A percentile compares a stretch with the other conserved stretches of the same genome.
These are phyloP conservation scores for Limtongia smithiae DNA, from an alignment of 805 yeast genomes.

Conservation along the genomic window DNA sequence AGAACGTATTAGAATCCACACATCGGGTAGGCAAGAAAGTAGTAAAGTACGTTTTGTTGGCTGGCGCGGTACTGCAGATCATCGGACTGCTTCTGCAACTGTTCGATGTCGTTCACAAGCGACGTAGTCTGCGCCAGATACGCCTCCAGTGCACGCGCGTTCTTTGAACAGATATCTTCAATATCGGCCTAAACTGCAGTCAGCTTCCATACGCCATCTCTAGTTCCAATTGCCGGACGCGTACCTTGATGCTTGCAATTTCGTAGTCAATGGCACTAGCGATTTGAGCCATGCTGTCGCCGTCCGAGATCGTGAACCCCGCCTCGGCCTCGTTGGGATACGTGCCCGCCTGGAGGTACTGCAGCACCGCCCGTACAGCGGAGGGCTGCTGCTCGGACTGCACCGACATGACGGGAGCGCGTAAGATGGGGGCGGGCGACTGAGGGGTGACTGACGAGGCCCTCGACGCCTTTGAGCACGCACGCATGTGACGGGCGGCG, in stretches of 20 bases:
- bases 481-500: too few species aligned
- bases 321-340: constrained; percentile 23
- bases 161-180: constrained; percentile 11
- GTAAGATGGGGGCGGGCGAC: too few species aligned
- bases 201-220: too few species aligned
- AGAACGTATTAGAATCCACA: too few species aligned
- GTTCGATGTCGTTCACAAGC: constrained; percentile 6
- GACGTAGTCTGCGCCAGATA: constrained; percentile 10
- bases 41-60: constrained; percentile 13
- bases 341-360: constrained; percentile 14
- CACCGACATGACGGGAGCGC: too few species aligned
- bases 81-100: constrained; percentile 6
- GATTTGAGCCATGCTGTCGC: constrained; percentile 2
- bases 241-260: constrained; percentile 15
- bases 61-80: constrained; percentile 7
- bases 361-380: constrained; percentile 9
- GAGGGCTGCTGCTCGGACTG: too few species aligned
- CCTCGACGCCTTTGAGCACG: too few species aligned
- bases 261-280: constrained; percentile 12
- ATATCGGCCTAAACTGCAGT: constrained; percentile 10
- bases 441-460: too few species aligned
- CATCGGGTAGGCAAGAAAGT: too few species aligned
- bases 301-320: constrained; percentile 10
- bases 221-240: too few species aligned
- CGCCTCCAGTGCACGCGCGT: constrained; percentile 16